phyloP scores from a whole-genome alignment of 75 land plant species.

The Picea sitchensis region DNA sequence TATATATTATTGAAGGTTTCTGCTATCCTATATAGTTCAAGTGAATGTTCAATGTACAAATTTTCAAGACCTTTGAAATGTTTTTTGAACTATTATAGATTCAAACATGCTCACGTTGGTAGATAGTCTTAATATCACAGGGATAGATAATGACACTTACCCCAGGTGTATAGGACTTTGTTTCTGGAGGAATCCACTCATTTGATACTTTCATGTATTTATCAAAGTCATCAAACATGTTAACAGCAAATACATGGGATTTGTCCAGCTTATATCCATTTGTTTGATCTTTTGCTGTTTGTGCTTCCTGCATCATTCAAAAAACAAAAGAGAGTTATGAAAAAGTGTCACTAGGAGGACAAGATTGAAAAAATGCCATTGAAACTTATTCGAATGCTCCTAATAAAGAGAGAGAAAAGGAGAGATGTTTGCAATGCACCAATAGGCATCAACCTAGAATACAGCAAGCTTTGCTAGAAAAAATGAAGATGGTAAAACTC shows the following conservation, averaged over 20 bases:
- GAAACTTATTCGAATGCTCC: not conserved
- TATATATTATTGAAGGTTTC: not conserved
- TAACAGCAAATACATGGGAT: slow-evolving; percentile 82
- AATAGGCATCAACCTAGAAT: too few relatives aligned
- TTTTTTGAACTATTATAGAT: not conserved
- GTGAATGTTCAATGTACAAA: not conserved
- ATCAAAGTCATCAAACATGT: slow-evolving; percentile 87
- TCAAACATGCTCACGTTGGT: not conserved
- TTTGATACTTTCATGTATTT: slow-evolving; percentile 87
- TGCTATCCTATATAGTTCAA: not conserved
- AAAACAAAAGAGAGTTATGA: not conserved
- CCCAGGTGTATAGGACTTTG: slow-evolving; percentile 72
- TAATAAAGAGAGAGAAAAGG: too few relatives aligned
- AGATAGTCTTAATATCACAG: not conserved
- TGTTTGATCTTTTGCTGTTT: slow-evolving; percentile 84
- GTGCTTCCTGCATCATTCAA: slow-evolving; percentile 70
- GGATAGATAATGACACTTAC: slow-evolving; percentile 20
- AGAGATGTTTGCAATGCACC: too few relatives aligned
- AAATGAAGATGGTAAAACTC: too few relatives aligned
- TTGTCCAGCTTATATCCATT: slow-evolving; percentile 86
- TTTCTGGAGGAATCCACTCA: slow-evolving; percentile 83
- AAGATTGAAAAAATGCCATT: not conserved
- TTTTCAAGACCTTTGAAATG: not conserved
- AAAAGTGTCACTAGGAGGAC: not conserved
- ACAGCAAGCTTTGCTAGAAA: too few relatives aligned